Evolutionary conservation across 345 rosid genomes (phyloP).

Genomic region (Gossypium turneri): DNA sequence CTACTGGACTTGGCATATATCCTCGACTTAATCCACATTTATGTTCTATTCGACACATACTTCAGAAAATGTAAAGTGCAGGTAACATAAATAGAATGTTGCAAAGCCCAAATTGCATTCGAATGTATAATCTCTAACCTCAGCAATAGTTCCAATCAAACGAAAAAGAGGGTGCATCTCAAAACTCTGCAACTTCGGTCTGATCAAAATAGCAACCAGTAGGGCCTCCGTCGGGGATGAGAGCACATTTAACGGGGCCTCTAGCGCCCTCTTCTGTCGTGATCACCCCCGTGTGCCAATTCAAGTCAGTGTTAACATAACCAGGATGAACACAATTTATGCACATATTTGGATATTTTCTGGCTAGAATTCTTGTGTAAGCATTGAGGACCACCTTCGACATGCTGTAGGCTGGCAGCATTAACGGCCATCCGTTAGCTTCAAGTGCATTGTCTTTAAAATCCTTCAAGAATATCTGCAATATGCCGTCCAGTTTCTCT

Average conservation of each 20-base stretch:
- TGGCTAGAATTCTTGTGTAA: slow-evolving; percentile 50
- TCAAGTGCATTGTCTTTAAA: slow-evolving; percentile 33
- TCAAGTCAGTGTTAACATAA: slow-evolving; percentile 37
- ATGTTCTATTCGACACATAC: neutral
- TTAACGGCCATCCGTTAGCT: slow-evolving; percentile 50
- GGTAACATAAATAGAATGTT: neutral
- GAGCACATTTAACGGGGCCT: slow-evolving; percentile 51
- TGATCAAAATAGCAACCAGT: slow-evolving; percentile 47
- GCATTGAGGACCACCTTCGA: slow-evolving; percentile 52
- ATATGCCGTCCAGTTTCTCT: slow-evolving; percentile 38
- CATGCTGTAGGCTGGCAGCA: slow-evolving; percentile 52
- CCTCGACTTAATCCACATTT: neutral
- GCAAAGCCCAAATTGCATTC: neutral
- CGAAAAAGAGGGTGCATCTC: neutral
- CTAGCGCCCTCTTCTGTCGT: slow-evolving; percentile 38
- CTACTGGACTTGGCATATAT: neutral
- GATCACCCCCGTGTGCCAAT: slow-evolving; percentile 45
- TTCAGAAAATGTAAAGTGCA: neutral
- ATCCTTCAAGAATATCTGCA: slow-evolving; percentile 36
- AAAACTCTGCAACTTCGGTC: slow-evolving; percentile 40
- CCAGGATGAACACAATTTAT: slow-evolving; percentile 59
- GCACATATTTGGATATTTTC: slow-evolving; percentile 36
- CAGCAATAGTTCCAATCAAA: neutral
- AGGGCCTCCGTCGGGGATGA: slow-evolving; percentile 42
- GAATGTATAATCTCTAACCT: neutral